Evolutionary conservation across 2,329 filamentous ascomycete genomes (phyloP), one percentile per base, ranked within the genome.

Genomic region (Fusarium dimerum): DNA sequence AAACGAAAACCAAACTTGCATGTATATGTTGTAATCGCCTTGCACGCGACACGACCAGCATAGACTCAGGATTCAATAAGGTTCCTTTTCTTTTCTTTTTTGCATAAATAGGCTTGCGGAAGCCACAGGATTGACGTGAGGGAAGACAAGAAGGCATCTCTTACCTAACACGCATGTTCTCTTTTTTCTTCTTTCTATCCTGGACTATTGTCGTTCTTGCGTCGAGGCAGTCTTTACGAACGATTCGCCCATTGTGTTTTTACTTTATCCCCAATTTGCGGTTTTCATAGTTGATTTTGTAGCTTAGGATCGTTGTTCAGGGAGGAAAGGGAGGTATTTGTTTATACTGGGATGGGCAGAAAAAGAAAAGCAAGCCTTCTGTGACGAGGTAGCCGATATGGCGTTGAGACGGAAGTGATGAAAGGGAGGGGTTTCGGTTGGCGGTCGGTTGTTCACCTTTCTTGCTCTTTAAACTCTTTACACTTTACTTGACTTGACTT

Each of bases 361-460:
- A 40, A 40, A 40, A 15, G n/a, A 15, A 16, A 20, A 17, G 20
- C 20, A 26, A 26, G 20, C 20, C n/a, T 45, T 56, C 51, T 44
- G 39, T 47, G 47, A 40, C 45, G 50, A 53, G 62, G 58, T 47
- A 47, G 41, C 55, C 52, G 52, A 55, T 45, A 54, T 56, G 63
- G 63, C 63, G 63, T 66, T 66, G 54, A 59, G 48, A 51, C 56
- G 52, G 17, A 46, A 61, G 52, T 53, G 51, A 52, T 51, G 56
- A 42, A 45, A 52, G 50, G 43, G 49, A 38, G 9, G 32, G 32
- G 13, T 36, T 6, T 12, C 10, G 32, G 32, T 11, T 50, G 43
- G 36, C 11, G 46, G 20, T 17, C 16, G 20, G 17, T 45, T 43
- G 16, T 47, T 30, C 40, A 34, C 32, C 45, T 18, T 42, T 45